Conservation (phyloP, 163 green algal species). For the Trebouxiophyceae sp. region DNA sequence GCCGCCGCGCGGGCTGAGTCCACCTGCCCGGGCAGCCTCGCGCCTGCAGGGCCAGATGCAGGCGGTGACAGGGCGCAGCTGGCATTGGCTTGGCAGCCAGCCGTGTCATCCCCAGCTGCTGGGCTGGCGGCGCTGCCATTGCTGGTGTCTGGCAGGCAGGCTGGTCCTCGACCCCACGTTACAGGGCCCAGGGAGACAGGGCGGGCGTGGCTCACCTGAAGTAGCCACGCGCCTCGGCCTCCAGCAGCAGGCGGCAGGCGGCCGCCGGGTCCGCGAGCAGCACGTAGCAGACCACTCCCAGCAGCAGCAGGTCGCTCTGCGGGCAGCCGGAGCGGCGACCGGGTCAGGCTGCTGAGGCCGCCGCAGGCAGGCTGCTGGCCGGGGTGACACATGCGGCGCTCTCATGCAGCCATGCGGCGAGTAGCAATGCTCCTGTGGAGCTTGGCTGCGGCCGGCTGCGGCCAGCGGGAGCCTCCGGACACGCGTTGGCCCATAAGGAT, state of each 20-base stretch:
- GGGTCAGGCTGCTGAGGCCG: neutral
- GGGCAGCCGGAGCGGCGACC: neutral
- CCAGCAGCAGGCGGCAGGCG: constrained; percentile 8
- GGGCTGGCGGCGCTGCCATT: no score
- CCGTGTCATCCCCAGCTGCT: no score
- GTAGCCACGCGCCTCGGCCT: constrained; percentile 4
- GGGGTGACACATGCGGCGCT: neutral
- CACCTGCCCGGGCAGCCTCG: neutral
- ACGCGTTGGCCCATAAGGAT: no score
- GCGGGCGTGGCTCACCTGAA: neutral
- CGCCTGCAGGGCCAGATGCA: neutral
- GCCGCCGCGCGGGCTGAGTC: neutral
- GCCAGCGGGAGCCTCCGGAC: no score
- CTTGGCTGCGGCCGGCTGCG: no score
- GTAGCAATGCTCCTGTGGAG: neutral
- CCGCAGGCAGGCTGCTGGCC: neutral
- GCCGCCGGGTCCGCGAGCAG: constrained; percentile 13
- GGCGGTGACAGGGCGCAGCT: neutral
- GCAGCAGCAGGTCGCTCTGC: neutral
- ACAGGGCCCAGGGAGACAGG: no score
- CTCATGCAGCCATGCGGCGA: neutral
- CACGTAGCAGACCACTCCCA: constrained; percentile 14
- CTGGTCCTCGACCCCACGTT: no score
- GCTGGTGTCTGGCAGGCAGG: no score
- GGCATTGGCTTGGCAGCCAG: no score